Base-by-base conservation (phyloP, 2,329 filamentous ascomycete species). In the Colletotrichum ledebouriae region DNA sequence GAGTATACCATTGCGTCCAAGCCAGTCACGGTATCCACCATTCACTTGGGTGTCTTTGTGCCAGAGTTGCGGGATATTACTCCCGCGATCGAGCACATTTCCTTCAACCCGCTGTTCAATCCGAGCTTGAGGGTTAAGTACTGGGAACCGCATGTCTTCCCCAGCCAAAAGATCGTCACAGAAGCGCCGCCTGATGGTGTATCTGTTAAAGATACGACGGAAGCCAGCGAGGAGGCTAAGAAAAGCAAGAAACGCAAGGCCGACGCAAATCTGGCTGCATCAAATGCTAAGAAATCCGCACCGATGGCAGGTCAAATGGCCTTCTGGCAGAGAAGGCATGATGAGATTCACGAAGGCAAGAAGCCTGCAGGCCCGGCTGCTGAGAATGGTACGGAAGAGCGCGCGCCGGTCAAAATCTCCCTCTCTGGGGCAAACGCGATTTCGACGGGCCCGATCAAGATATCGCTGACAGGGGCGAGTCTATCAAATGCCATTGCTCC, bases 41-140 rank as follows among this genome's bases (percentile, higher is more conserved):
- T 94, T 44, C 93, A 96, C 72, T 88, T 92, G n/a, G 93, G 93
- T 5, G 92, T 96, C 3, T 96, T 97, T 74, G 87, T 94, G 12
- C 92, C 92, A 0, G 90, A 92, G 49, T 84, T 91, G 56, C 86
- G 90, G 58, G 84, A 85, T 7, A 66, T 82, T 1, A 83, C 84
- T 5, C 82, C 86, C 0, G 85, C 86, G 17, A 86, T 84, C n/a
- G 85, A 87, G 13, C 83, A 81, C 52, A 89, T 90, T 75, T 91
- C 90, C 0, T 94, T 95, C 74, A 84, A 85, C 37, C 91, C 92
- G 2, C 82, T 93, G 2, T 89, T 88, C 71, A 94, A 94, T 73
- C 84, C 89, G 1, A 82, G 85, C 0, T 79, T 92, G 65, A 88
- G 89, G 68, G 84, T 94, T 47, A 89, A 89, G 74, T 95, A 95